Conservation (phyloP, 305 asterid species). For the Stenogyne calaminthoides region DNA sequence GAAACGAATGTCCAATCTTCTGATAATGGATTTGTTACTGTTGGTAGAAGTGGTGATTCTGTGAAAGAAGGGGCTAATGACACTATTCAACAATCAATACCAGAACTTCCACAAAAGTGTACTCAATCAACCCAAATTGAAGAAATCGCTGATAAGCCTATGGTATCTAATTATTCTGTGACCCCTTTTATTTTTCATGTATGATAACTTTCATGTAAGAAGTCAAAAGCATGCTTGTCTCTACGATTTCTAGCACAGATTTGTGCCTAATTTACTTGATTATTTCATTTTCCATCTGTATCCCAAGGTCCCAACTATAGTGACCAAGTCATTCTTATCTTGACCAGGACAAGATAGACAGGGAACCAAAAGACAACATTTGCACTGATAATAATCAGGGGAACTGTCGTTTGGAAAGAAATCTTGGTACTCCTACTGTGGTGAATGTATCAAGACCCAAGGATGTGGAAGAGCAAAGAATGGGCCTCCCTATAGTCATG, state of each 20-base stretch:
- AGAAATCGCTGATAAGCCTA: constrained; percentile 26
- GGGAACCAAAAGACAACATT: constrained; percentile 26
- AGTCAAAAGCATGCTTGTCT: constrained; percentile 1
- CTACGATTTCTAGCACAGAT: neutral
- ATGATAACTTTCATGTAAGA: neutral
- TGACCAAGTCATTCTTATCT: constrained; percentile 20
- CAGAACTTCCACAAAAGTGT: constrained; percentile 34
- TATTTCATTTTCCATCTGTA: neutral
- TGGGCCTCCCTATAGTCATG: constrained; percentile 84
- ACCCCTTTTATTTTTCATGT: neutral
- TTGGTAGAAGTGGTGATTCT: constrained; percentile 33
- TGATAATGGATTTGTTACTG: constrained; percentile 26
- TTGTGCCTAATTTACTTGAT: neutral
- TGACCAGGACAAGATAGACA: constrained; percentile 46
- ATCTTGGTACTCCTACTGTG: constrained; percentile 54
- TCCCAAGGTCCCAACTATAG: neutral
- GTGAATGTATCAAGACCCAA: constrained; percentile 77
- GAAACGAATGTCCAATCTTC: constrained; percentile 27
- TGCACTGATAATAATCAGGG: constrained; percentile 29
- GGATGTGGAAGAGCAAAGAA: constrained; percentile 74
- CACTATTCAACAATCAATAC: constrained; percentile 29
- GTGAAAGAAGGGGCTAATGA: constrained; percentile 35
- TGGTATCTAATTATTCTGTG: constrained; percentile 41
- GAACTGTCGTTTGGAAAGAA: constrained; percentile 29
- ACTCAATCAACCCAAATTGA: constrained; percentile 26